Base-by-base conservation (phyloP, 495 filamentous ascomycete species). In the Bombardia bombarda region DNA sequence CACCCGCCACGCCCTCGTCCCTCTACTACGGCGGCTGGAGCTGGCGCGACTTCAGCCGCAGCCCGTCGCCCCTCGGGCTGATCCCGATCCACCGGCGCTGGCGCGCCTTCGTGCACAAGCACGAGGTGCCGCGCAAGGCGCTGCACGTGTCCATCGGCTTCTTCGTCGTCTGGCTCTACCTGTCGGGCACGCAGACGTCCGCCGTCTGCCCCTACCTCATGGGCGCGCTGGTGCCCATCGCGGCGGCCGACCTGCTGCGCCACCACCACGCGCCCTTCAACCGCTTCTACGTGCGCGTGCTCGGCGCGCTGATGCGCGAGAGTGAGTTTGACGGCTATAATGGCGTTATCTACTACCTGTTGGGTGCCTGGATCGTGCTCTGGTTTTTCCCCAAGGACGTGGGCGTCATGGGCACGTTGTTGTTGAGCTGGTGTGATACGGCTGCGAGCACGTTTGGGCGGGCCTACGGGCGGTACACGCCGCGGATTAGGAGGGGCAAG, bases 351-450 rank as follows among this genome's bases (percentile, higher is more conserved):
- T 95, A 85, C 75, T 99, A 96, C 55, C 77, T 99, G 5, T 74
- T 94, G 9, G 92, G 92, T 12, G 82, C 89, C 17, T 96, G 87
- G 72, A 74, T 78, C 14, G 89, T 86, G 19, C 74, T 99, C 32
- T 73, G 78, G 43, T 89, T 87, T 62, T 90, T 89, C 60, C 89
- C 89, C 20, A 97, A 96, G 62, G 92, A 99, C 50, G 77, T 97
- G n/a, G 87, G 82, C 2, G 80, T 94, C 7, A 82, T 99, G 70
- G 77, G 82, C 18, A 81, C 95, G 12, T 69, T 97, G 45, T 73
- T 99, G 38, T 75, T 99, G 7, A 90, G 84, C 52, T 99, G 92
- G 92, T 99, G 92, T 60, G 92, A 99, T 56, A 96, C 93, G 4
- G 93, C 92, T 30, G 92, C 92, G 3, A 88, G 83, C 52, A 99